Percentiles rank a stretch among this genome's conserved stretches.
phyloP scores from a whole-genome alignment of 140 eudicot genomes.

The Bidens hawaiensis region DNA sequence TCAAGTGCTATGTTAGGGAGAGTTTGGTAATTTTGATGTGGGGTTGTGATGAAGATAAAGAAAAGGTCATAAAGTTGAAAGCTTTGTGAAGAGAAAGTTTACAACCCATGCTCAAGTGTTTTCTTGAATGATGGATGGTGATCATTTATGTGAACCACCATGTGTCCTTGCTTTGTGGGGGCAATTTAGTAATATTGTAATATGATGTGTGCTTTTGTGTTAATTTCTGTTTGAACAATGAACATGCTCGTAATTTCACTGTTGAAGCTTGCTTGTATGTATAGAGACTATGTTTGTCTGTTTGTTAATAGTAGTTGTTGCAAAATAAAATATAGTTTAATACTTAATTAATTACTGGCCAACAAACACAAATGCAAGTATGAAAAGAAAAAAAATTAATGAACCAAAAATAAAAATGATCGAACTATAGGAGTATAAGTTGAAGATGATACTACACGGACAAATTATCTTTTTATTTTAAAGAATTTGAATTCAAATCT shows the following conservation, averaged over 20 bases:
- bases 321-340: too few relatives aligned
- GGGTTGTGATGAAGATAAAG: constrained; percentile 22
- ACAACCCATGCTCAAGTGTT: constrained; percentile 29
- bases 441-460: too few relatives aligned
- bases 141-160: constrained; percentile 27
- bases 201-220: constrained; percentile 21
- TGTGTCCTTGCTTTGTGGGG: constrained; percentile 17
- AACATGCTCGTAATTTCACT: background rate
- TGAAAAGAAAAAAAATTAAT: too few relatives aligned
- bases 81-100: constrained; percentile 3
- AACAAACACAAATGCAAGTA: too few relatives aligned
- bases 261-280: constrained; percentile 13
- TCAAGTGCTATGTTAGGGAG: background rate
- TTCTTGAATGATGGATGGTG: constrained; percentile 23
- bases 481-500: too few relatives aligned
- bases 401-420: too few relatives aligned
- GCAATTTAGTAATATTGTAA: constrained; percentile 1
- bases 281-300: too few relatives aligned
- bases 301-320: too few relatives aligned
- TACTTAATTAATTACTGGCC: too few relatives aligned
- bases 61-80: constrained; percentile 19
- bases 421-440: too few relatives aligned
- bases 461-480: too few relatives aligned
- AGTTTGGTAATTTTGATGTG: constrained; percentile 17
- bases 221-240: constrained; percentile 24